These are phyloP conservation scores for Xylariaceae sp. DNA, from an alignment of 2,329 filamentous ascomycete genomes.

Conservation along the genomic window DNA sequence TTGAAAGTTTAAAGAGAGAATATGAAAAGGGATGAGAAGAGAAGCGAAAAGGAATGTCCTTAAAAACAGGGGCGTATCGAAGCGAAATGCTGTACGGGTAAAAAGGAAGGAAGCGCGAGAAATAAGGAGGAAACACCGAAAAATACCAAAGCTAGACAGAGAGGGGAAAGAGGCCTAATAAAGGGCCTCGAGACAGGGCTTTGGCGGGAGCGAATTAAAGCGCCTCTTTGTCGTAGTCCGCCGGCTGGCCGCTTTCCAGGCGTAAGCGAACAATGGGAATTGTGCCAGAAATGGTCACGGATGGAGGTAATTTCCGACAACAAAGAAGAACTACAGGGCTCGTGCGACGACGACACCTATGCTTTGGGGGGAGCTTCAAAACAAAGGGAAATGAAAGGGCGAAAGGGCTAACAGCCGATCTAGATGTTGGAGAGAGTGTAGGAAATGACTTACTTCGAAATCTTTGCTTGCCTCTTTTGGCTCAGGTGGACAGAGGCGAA, in stretches of 20 bases:
- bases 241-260: slow-evolving; percentile 5
- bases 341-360: background rate
- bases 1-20: background rate
- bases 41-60: background rate
- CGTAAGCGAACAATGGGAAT: slow-evolving; percentile 20
- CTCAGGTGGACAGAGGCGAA: background rate
- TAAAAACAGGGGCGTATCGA: background rate
- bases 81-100: background rate
- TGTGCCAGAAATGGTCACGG: slow-evolving; percentile 20
- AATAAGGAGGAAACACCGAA: background rate
- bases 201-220: background rate
- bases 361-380: slow-evolving; percentile 2
- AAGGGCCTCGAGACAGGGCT: background rate
- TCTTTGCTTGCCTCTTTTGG: background rate
- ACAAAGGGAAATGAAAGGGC: slow-evolving; percentile 19
- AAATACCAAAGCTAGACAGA: background rate
- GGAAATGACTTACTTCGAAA: slow-evolving; percentile 7
- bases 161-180: background rate
- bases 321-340: slow-evolving; percentile 5
- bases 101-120: background rate
- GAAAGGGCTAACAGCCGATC: background rate
- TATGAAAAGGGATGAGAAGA: background rate
- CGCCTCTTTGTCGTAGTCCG: slow-evolving; percentile 5
- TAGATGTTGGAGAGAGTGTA: background rate
- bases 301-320: background rate